These are phyloP conservation scores for Verticillium klebahnii DNA, from an alignment of 2,329 filamentous ascomycete species.

Conservation along the genomic window DNA sequence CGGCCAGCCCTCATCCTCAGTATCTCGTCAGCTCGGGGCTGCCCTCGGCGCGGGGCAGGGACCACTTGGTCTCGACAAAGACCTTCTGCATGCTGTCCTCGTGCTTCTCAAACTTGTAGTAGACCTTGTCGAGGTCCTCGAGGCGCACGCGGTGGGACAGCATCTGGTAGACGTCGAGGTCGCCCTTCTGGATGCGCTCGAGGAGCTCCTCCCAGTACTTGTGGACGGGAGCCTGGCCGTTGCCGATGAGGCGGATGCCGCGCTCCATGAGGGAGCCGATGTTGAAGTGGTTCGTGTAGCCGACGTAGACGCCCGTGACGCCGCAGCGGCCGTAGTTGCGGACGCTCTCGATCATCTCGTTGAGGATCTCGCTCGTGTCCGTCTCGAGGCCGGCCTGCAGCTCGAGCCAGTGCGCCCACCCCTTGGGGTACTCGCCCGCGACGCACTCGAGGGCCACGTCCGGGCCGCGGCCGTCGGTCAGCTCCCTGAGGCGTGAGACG, in stretches of 20 bases:
- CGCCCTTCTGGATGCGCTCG: slow-evolving; percentile 57
- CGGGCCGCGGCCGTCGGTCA: slow-evolving; percentile 67
- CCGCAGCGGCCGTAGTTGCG: slow-evolving; percentile 69
- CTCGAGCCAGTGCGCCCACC: slow-evolving; percentile 56
- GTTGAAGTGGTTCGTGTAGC: slow-evolving; percentile 75
- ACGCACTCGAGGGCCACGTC: slow-evolving; percentile 69
- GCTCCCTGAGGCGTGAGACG: slow-evolving; percentile 66
- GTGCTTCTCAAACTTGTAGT: slow-evolving; percentile 55
- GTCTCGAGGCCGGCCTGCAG: slow-evolving; percentile 67
- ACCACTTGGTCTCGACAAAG: slow-evolving; percentile 58
- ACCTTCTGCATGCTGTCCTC: slow-evolving; percentile 79
- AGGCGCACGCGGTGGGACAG: slow-evolving; percentile 72
- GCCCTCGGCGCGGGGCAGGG: slow-evolving; percentile 37
- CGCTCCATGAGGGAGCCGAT: slow-evolving; percentile 82
- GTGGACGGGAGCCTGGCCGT: slow-evolving; percentile 68
- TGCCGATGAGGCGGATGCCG: slow-evolving; percentile 72
- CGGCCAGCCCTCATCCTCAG: slow-evolving; percentile 7
- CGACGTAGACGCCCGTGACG: slow-evolving; percentile 67
- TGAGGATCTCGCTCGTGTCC: slow-evolving; percentile 76
- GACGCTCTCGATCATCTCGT: slow-evolving; percentile 75
- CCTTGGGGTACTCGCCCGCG: slow-evolving; percentile 57
- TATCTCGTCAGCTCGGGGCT: slow-evolving; percentile 40
- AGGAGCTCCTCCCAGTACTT: slow-evolving; percentile 81
- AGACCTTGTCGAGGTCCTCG: slow-evolving; percentile 66
- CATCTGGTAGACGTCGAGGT: slow-evolving; percentile 76